Conservation (phyloP, 2,329 filamentous ascomycete species). For the Exophiala spinifera region DNA sequence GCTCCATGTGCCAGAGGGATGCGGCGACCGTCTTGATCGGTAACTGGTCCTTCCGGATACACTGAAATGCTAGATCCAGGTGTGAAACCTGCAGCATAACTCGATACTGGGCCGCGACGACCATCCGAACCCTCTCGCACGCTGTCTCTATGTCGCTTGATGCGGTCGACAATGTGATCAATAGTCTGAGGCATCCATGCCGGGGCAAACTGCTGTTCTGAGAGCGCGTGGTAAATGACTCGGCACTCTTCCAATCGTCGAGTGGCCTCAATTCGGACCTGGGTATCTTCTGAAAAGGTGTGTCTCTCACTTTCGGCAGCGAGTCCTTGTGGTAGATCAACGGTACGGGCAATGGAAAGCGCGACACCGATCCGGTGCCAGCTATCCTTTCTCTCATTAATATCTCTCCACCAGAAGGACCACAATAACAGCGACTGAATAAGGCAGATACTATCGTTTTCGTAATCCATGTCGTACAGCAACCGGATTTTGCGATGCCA, state of each 20-base stretch:
- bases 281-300: slow-evolving; percentile 1
- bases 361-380: slow-evolving; percentile 98
- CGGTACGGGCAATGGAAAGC: slow-evolving; percentile 86
- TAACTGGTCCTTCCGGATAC: too few relatives aligned
- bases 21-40: too few relatives aligned
- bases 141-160: too few relatives aligned
- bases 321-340: slow-evolving; percentile 51
- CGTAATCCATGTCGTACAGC: slow-evolving; percentile 92
- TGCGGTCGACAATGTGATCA: background rate
- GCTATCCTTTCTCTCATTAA: slow-evolving; percentile 93
- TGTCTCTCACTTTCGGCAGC: slow-evolving; percentile 3
- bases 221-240: background rate
- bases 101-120: too few relatives aligned
- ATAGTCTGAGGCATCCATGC: background rate
- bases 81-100: too few relatives aligned
- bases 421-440: slow-evolving; percentile 88
- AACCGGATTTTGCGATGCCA: slow-evolving; percentile 74
- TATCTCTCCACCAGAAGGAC: slow-evolving; percentile 97
- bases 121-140: too few relatives aligned
- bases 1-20: too few relatives aligned
- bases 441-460: slow-evolving; percentile 79
- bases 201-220: background rate
- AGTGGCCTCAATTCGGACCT: slow-evolving; percentile 6
- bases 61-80: too few relatives aligned
- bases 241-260: slow-evolving; percentile 20